A percentile compares a stretch with the other conserved stretches of the same genome.
phyloP scores from a whole-genome alignment of 2,329 filamentous ascomycete genomes.

The Mycosphaerella arachidis region DNA sequence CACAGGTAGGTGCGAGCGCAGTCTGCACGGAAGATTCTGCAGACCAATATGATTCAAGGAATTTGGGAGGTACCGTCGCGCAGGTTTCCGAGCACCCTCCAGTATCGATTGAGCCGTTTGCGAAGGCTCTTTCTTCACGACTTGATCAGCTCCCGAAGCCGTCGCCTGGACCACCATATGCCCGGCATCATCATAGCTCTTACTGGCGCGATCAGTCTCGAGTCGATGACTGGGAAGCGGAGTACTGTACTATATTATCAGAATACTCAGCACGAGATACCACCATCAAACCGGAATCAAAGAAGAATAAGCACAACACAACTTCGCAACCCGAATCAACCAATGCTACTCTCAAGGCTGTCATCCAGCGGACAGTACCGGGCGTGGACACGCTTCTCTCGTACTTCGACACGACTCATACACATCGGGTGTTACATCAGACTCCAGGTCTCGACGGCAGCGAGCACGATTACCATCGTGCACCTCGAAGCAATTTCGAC shows the following conservation, averaged over 20 bases:
- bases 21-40: background rate
- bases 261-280: background rate
- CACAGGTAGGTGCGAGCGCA: background rate
- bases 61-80: background rate
- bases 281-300: background rate
- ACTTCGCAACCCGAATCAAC: background rate
- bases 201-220: slow-evolving; percentile 6
- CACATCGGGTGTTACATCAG: background rate
- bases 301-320: background rate
- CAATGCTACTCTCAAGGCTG: background rate
- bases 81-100: background rate
- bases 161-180: background rate
- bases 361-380: slow-evolving; percentile 1
- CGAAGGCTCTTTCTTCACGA: background rate
- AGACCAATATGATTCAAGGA: background rate
- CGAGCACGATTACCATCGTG: background rate
- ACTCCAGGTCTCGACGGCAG: background rate
- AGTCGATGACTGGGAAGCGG: background rate
- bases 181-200: background rate
- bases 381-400: slow-evolving; percentile 8
- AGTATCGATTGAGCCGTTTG: background rate
- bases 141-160: background rate
- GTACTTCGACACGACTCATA: slow-evolving; percentile 1
- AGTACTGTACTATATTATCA: slow-evolving; percentile 1
- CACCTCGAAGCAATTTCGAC: background rate